Evolutionary conservation across 2,329 filamentous ascomycete species (phyloP).

Genomic region (Penicillium crustosum): DNA sequence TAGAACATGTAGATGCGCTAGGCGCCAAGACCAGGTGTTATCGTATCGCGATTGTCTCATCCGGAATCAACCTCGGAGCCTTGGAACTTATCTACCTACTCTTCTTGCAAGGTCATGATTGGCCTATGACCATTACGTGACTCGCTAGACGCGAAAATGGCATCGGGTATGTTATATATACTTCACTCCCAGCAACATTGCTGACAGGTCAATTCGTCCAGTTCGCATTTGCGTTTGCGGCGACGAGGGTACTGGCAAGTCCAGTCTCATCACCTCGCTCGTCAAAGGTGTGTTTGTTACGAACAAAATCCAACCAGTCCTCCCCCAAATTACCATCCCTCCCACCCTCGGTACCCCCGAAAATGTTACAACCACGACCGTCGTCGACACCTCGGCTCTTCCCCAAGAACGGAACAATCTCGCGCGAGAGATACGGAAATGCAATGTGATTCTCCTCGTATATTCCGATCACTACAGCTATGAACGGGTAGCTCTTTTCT

Average conservation of each 20-base stretch:
- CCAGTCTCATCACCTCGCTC: slow-evolving; percentile 87
- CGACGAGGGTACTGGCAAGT: slow-evolving; percentile 94
- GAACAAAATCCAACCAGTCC: slow-evolving; percentile 89
- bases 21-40: slow-evolving; percentile 10
- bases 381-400: slow-evolving; percentile 94
- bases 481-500: slow-evolving; percentile 93
- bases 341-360: slow-evolving; percentile 90
- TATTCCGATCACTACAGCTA: slow-evolving; percentile 99
- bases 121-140: background rate
- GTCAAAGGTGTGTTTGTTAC: slow-evolving; percentile 97
- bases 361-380: slow-evolving; percentile 87
- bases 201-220: slow-evolving; percentile 29
- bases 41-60: slow-evolving; percentile 7
- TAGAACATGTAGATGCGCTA: background rate
- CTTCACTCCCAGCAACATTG: background rate
- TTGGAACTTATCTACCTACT: background rate
- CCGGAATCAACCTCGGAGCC: background rate
- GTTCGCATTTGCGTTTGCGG: slow-evolving; percentile 96
- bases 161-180: slow-evolving; percentile 2
- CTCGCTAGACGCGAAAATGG: slow-evolving; percentile 10
- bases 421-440: slow-evolving; percentile 92
- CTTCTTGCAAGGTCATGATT: slow-evolving; percentile 1
- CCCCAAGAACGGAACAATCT: slow-evolving; percentile 89
- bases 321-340: slow-evolving; percentile 92
- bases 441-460: slow-evolving; percentile 92